Base-by-base conservation (phyloP, 1,139 yeast species). In the Pichia norvegensis region DNA sequence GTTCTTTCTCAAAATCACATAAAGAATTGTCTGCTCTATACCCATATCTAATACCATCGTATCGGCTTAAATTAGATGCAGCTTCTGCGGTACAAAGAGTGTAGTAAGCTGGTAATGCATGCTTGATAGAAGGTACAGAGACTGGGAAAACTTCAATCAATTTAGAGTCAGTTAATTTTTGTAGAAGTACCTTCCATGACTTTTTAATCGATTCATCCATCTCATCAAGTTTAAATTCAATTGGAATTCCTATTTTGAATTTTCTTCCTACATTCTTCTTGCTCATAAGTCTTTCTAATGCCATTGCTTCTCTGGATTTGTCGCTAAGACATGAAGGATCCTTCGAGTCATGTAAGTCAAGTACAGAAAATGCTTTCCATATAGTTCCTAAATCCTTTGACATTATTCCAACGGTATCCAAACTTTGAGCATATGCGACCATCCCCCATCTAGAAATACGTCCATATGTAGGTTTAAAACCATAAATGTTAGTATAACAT, bases 381-480 rank as follows among this genome's bases (percentile, higher is more conserved):
- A 84, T 55, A 0, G 67, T 58, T 0, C 60, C 65, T 5, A 84
- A 53, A 38, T 74, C 68, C 17, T 69, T 70, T 0, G 88, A 69
- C 37, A 90, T 47, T 0, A 94, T 75, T 0, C 99, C 99, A 10
- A 94, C 97, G 0, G 97, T 88, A 61, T 94, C 99, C 44, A 94
- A 69, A 29, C 94, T 82, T 62, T 94, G 97, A 1, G 97, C 97
- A 65, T 88, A 92, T 0, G 97, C 81, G 4, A 90, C 70, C 13
- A 92, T 86, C 1, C 98, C 99, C 81, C 88, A 81, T 46, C 99
- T 69, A 0, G 97, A 88, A 3, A 94, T 67, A 33, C 95, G 70
- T 0, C 98, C 98, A 62, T 92, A 92, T 0, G 94, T 73, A 0
- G 98, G 98, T 61, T 92, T 92, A 67, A 85, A 88, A 0, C 98